These are phyloP conservation scores for Lichtheimia ramosa DNA, from an alignment of 371 early-diverging fungal species.

Conservation along the genomic window DNA sequence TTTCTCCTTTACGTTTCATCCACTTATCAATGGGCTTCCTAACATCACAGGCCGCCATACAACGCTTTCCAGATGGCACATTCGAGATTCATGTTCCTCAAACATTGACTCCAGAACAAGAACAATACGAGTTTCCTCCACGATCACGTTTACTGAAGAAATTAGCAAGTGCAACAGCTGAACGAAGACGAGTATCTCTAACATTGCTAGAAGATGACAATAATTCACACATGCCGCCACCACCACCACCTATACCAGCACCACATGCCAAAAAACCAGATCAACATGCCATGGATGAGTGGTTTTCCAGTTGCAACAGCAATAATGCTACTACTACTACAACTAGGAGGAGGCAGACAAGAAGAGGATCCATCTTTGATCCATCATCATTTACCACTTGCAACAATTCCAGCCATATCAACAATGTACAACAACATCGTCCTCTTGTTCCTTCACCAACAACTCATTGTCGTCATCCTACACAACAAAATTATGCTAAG, in stretches of 20 bases:
- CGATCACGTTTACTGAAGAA: constrained; percentile 41
- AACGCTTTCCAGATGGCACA: constrained; percentile 37
- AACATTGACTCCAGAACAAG: constrained; percentile 43
- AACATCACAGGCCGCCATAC: constrained; percentile 30
- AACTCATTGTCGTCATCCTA: neutral
- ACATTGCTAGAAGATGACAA: too few species aligned
- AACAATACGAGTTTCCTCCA: constrained; percentile 51
- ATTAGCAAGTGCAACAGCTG: constrained; percentile 30
- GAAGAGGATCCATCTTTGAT: too few species aligned
- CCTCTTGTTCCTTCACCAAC: neutral
- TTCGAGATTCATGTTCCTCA: constrained; percentile 47
- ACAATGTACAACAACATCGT: neutral
- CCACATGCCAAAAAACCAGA: constrained; percentile 23
- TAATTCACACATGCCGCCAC: too few species aligned
- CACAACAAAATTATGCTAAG: constrained; percentile 7
- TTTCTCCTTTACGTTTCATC: too few species aligned
- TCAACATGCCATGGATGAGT: constrained; percentile 32
- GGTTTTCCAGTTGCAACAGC: constrained; percentile 29
- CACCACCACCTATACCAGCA: too few species aligned
- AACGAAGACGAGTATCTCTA: constrained; percentile 15
- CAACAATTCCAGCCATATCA: too few species aligned
- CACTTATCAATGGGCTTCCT: too few species aligned
- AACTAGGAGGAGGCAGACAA: too few species aligned
- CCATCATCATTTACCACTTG: too few species aligned
- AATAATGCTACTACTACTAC: too few species aligned